Percentiles rank a stretch among this genome's conserved stretches.
Conservation (phyloP, 371 early-diverging fungal species). For the Mortierella sp. region DNA sequence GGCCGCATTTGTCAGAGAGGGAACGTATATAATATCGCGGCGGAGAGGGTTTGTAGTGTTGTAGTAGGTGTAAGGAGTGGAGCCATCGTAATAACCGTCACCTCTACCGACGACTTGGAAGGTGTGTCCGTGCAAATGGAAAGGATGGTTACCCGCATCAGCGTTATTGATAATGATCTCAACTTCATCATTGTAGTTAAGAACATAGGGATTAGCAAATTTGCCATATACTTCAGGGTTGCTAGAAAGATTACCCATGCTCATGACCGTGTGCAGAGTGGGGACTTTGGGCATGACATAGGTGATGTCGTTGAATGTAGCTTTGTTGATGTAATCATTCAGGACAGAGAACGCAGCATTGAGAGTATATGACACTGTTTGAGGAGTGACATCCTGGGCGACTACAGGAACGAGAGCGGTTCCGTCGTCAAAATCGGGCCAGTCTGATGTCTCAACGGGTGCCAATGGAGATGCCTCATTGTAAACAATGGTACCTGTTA, state of each 20-base stretch:
- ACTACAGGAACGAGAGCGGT: constrained; percentile 57
- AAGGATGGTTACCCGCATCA: constrained; percentile 77
- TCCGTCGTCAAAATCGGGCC: constrained; percentile 66
- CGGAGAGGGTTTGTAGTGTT: constrained; percentile 66
- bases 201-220: constrained; percentile 63
- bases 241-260: constrained; percentile 67
- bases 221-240: constrained; percentile 76
- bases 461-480: constrained; percentile 58
- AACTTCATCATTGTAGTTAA: constrained; percentile 63
- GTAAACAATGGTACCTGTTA: constrained; percentile 70
- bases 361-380: constrained; percentile 15
- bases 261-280: constrained; percentile 74
- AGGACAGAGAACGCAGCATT: constrained; percentile 49
- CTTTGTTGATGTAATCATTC: constrained; percentile 83
- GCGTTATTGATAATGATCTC: constrained; percentile 77
- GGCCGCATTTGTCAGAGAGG: constrained; percentile 69
- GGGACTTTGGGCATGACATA: constrained; percentile 79
- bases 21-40: constrained; percentile 76
- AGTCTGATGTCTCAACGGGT: constrained; percentile 45
- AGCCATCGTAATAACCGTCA: constrained; percentile 47
- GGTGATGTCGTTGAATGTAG: constrained; percentile 84
- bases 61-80: constrained; percentile 10
- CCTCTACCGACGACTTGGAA: constrained; percentile 79
- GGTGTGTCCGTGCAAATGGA: constrained; percentile 87
- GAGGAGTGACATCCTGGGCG: constrained; percentile 67